Base-by-base conservation (phyloP, 2,329 filamentous ascomycete species). In the Clonostachys chloroleuca region DNA sequence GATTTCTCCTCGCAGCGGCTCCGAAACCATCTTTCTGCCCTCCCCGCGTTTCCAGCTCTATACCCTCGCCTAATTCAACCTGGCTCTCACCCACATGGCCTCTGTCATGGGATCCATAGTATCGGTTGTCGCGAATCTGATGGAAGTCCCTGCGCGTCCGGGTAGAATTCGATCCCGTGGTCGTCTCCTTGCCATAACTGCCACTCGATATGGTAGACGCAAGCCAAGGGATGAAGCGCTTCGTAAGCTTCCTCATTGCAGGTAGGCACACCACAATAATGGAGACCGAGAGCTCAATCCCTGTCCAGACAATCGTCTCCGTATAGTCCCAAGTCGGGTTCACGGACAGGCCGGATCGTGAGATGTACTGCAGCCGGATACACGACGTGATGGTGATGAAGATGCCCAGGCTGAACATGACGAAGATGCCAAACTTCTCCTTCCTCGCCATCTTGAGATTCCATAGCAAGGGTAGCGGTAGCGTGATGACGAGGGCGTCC, bases 301-400 rank as follows among this genome's bases (percentile, higher is more conserved):
- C 68, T 3, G 65, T 67, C 70, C 70, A 74, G 42, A 73, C 58
- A n/a, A 71, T 49, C 6, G 60, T 57, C 49, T 69, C 61, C 7
- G 64, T 65, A 39, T 70, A 67, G 52, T 72, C 65, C 67, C 66
- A 72, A 1, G 66, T 66, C 12, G 69, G 67, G 42, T 72, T 69
- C 12, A 53, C 48, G n/a, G 60, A 65, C 12, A 52, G 51, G 14
- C 60, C 62, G 48, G 65, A 66, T 4, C 50, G 43, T 13, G 64
- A 52, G 33, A 70, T 52, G 44, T 65, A 66, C 40, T 58, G 58
- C 17, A 73, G 58, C 2, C 24, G 24, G 24, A 30, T 30, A 30
- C 24, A 30, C 24, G 24, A 30, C 24, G 24, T 30, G 8, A 54
- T 39, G 33, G 54, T 51, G 4, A 53, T 50, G 30, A 56, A 43